Conservation (phyloP, 495 filamentous ascomycete genomes). For the Penicillium atrosanguineum region DNA sequence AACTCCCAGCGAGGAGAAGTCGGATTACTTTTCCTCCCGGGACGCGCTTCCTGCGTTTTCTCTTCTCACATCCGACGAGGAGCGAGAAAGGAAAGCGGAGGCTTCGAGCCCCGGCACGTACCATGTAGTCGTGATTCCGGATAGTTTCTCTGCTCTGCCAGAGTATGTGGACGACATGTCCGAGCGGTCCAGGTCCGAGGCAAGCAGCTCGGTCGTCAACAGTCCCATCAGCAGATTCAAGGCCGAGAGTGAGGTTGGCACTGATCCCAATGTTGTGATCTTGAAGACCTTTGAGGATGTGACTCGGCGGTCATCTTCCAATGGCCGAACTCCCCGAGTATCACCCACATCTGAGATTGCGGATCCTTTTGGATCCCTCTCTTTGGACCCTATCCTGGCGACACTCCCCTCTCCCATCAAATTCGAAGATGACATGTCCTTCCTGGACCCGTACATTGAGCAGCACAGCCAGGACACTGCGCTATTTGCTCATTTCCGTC, state of each 20-base stretch:
- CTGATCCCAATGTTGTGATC: conserved; percentile 48
- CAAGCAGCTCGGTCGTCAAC: conserved; percentile 21
- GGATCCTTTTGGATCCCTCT: conserved; percentile 27
- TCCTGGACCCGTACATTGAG: conserved; percentile 19
- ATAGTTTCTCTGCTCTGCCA: conserved; percentile 52
- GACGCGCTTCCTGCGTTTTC: conserved; percentile 53
- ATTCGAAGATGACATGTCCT: conserved; percentile 14
- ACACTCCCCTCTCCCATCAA: conserved; percentile 17
- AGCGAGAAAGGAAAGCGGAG: conserved; percentile 58
- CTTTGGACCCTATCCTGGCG: conserved; percentile 20
- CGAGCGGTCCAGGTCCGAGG: conserved; percentile 22
- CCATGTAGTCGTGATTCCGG: conserved; percentile 53
- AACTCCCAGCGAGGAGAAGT: conserved; percentile 20
- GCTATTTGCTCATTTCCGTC: conserved; percentile 45
- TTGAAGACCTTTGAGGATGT: conserved; percentile 50
- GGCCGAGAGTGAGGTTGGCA: conserved; percentile 11
- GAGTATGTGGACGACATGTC: conserved; percentile 45
- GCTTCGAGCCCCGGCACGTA: conserved; percentile 53
- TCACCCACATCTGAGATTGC: conserved; percentile 39
- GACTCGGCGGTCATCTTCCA: conserved; percentile 27
- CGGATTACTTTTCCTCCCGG: conserved; percentile 27
- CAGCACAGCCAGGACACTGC: conserved; percentile 30
- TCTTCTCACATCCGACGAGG: conserved; percentile 57
- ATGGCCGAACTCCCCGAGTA: conserved; percentile 27
- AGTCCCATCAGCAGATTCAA: conserved; percentile 15